These are phyloP conservation scores for Nigrospora sphaerica DNA, from an alignment of 2,329 filamentous ascomycete genomes.

Conservation along the genomic window DNA sequence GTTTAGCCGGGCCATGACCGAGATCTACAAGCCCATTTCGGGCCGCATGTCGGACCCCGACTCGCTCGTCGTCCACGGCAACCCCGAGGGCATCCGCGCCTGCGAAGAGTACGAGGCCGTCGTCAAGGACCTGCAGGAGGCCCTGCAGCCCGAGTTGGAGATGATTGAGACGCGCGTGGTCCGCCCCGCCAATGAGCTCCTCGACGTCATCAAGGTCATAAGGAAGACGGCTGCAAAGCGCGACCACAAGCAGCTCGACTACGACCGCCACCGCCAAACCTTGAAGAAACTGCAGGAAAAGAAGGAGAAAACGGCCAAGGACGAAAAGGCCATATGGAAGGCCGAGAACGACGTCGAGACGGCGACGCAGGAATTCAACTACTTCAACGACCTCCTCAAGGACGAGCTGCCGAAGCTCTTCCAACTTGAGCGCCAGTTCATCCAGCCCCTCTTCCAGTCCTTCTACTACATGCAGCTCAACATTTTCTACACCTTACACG, in stretches of 20 bases:
- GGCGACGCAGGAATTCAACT: constrained; percentile 92
- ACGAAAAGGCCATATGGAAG: constrained; percentile 96
- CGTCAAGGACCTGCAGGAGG: constrained; percentile 83
- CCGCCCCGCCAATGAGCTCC: constrained; percentile 83
- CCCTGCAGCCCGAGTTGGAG: constrained; percentile 83
- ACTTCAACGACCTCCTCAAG: constrained; percentile 96
- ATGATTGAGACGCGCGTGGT: constrained; percentile 95
- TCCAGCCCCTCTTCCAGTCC: constrained; percentile 92
- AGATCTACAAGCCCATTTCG: constrained; percentile 97
- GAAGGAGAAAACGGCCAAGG: constrained; percentile 92
- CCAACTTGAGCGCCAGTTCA: constrained; percentile 83
- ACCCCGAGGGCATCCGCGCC: constrained; percentile 85
- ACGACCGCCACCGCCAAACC: constrained; percentile 74
- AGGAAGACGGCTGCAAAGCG: constrained; percentile 83
- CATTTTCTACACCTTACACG: constrained; percentile 96
- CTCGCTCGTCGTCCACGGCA: constrained; percentile 73
- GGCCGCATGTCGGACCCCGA: constrained; percentile 91
- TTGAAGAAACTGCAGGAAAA: constrained; percentile 97
- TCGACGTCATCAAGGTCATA: constrained; percentile 93
- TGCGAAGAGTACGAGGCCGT: constrained; percentile 95
- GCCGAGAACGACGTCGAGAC: constrained; percentile 86
- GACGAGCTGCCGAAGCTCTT: constrained; percentile 93
- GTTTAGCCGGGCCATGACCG: constrained; percentile 91
- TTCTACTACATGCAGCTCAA: constrained; percentile 99
- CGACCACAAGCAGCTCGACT: constrained; percentile 96